Percentiles rank a stretch among this genome's conserved stretches.
Evolutionary conservation across 2,329 filamentous ascomycete genomes (phyloP).

Genomic region (Aspergillus novoparasiticus): DNA sequence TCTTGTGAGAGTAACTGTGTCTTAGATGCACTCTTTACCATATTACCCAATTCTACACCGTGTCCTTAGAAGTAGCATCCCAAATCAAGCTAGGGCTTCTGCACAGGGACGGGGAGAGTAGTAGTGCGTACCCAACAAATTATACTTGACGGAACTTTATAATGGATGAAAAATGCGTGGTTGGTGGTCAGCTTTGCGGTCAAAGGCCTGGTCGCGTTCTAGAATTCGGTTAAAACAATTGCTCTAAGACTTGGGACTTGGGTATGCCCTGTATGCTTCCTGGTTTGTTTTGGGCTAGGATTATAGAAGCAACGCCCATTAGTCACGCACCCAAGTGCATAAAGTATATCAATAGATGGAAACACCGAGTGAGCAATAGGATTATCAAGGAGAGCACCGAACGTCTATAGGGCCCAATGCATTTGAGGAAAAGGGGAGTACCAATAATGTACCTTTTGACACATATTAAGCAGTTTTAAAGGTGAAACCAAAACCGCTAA

Average conservation of each 20-base stretch:
- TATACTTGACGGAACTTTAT: background rate
- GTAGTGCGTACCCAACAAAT: background rate
- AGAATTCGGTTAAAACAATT: background rate
- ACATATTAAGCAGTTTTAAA: background rate
- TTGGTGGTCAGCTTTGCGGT: background rate
- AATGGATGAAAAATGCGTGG: background rate
- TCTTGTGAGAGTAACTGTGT: background rate
- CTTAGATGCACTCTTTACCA: background rate
- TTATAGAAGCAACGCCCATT: background rate
- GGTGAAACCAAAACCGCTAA: background rate
- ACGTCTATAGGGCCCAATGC: background rate
- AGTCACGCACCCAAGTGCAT: background rate
- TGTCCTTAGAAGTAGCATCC: background rate
- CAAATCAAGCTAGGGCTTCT: background rate
- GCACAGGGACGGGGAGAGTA: background rate
- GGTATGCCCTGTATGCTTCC: background rate
- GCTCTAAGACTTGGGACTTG: background rate
- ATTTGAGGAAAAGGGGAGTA: background rate
- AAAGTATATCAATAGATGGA: background rate
- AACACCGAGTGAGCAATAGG: background rate
- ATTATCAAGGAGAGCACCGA: background rate
- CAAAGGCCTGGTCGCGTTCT: background rate
- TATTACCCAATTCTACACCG: background rate
- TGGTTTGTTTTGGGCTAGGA: background rate
- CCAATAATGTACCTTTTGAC: too few species aligned